Conservation (phyloP, 768 basidiomycete species). For the Mycena galericulata region DNA sequence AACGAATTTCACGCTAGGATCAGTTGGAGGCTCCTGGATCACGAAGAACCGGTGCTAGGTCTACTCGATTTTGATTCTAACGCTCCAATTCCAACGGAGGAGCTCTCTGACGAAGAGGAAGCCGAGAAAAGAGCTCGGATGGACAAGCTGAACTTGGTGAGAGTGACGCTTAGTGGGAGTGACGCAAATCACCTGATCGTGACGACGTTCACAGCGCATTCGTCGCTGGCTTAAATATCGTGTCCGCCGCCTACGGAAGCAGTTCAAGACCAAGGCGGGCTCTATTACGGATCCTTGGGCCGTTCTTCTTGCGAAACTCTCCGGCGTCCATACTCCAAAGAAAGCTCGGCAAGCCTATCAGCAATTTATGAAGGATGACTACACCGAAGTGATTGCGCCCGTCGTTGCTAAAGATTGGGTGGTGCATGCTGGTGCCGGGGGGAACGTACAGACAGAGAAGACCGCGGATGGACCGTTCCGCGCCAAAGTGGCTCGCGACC, state of each 20-base stretch:
- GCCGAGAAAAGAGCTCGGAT: not conserved
- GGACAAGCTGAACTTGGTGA: not conserved
- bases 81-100: not conserved
- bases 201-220: not conserved
- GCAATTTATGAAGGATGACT: conserved; percentile 5
- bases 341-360: conserved; percentile 18
- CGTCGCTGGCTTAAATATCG: not conserved
- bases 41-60: conserved; percentile 19
- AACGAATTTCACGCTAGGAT: conserved; percentile 16
- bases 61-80: not conserved
- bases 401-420: not conserved
- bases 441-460: not conserved
- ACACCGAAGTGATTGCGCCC: not conserved
- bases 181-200: not conserved
- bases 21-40: not conserved
- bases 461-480: not conserved
- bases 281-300: not conserved
- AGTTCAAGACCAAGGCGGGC: not conserved
- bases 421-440: not conserved
- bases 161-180: not conserved
- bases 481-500: not conserved
- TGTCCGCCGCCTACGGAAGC: not conserved
- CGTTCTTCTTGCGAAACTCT: not conserved
- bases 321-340: not conserved
- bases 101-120: conserved; percentile 4